Percentiles rank a stretch among this genome's conserved stretches.
phyloP scores from a whole-genome alignment of 2,329 filamentous ascomycete species.

The Niveomyces coronatus region DNA sequence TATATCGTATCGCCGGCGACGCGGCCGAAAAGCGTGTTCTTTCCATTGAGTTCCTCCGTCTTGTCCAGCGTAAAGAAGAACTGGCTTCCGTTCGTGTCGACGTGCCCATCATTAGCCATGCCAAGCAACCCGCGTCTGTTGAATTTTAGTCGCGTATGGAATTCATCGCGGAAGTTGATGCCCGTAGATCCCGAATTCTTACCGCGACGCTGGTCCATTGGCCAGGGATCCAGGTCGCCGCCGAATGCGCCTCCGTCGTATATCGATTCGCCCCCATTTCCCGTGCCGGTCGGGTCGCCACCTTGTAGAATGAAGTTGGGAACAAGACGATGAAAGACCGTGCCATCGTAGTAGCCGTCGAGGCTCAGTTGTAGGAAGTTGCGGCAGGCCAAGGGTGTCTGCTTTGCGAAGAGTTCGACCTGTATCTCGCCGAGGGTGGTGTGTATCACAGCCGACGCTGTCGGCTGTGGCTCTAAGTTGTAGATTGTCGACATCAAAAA shows the following conservation, averaged over 20 bases:
- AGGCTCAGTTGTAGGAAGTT: conserved; percentile 94
- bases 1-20: conserved; percentile 93
- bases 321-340: conserved; percentile 86
- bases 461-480: conserved; percentile 89
- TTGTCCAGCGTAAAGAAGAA: conserved; percentile 93
- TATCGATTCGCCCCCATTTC: conserved; percentile 83
- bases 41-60: conserved; percentile 73
- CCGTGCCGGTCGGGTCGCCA: conserved; percentile 87
- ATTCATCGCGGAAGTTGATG: conserved; percentile 67
- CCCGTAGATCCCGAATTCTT: conserved; percentile 49
- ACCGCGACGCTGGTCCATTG: conserved; percentile 54
- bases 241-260: conserved; percentile 74
- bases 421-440: conserved; percentile 84
- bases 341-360: conserved; percentile 90
- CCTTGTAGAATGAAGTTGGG: conserved; percentile 91
- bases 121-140: conserved; percentile 81
- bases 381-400: conserved; percentile 80
- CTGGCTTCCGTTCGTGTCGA: conserved; percentile 82
- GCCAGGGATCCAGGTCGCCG: conserved; percentile 62
- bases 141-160: conserved; percentile 86
- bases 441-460: conserved; percentile 81
- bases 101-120: conserved; percentile 83
- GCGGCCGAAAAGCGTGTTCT: conserved; percentile 89
- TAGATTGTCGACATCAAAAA: conserved; percentile 73
- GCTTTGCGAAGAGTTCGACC: conserved; percentile 89